Evolutionary conservation across 345 rosid genomes (phyloP), one percentile per base, ranked within the genome.

Genomic region (Iberis pinnata): DNA sequence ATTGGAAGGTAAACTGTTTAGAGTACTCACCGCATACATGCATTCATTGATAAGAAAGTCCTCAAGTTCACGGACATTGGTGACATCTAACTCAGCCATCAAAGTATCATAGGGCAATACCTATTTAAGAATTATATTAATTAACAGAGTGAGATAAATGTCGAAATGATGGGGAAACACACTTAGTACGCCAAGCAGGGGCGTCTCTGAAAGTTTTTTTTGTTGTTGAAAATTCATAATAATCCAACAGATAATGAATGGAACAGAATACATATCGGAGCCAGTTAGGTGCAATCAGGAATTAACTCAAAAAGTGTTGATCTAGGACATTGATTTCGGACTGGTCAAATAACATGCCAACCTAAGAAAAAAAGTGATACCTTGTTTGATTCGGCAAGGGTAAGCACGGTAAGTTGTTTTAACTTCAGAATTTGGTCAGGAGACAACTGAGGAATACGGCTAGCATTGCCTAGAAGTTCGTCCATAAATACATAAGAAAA

Each of bases 11-110:
- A 13, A 0, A 6, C 2, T 52, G 36, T 6, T 17, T 9, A 65
- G 60, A 48, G 46, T 18, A 78, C 98, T 32, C 74, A 88, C 98
- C 74, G 70, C 81, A 56, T 88, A 88, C 95, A 92, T 88, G 75
- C 98, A 88, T 61, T 85, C 98, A 42, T 92, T 87, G 58, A 88
- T 92, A 36, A 92, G 97, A 78, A 92, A 92, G 78, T 92, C 97
- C 69, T 92, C 97, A 57, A 92, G 98, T 64, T 92, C 88, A 61
- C 98, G 93, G 8, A 88, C 93, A 83, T 92, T 92, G 48, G 77
- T 52, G 50, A 92, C 82, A 65, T 88, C 98, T 58, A 92, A 72
- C 72, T 83, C 97, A 65, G 55, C 83, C 97, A 88, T 88, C 42
- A 92, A 80, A 46, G 75, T 75, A 75, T 86, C 81, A 75, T 92